Evolutionary conservation across 305 asterid genomes (phyloP), one percentile per base, ranked within the genome.

Genomic region (Plantago lanceolata): DNA sequence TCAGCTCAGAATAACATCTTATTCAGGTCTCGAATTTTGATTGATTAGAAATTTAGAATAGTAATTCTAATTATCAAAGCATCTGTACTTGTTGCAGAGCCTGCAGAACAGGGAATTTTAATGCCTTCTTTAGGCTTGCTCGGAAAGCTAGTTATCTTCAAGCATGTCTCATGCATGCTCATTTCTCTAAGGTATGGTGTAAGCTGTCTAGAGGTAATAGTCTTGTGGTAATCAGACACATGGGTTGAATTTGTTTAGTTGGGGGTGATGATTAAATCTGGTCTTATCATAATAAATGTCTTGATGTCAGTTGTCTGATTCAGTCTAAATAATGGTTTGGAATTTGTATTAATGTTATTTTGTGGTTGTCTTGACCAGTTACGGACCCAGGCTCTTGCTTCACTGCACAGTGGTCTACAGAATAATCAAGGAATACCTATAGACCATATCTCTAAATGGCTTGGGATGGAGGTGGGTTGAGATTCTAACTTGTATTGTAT

Each of bases 161-260:
- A 77, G 95, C 96, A 58, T 94, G 99, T 79, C 76, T 94, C 72
- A 94, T 90, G 95, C 99, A 94, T 76, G 99, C 99, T 67, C 99
- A 94, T 80, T 94, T 94, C 76, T 85, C 96, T 43, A 94, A 94
- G 96, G 99, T 94, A 79, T 65, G 69, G 52, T 8, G 65, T 67
- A 72, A 51, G 57, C 64, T 76, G 21, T 64, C 52, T 26, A 43
- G 64, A 53, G 14, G 45, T 37, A 37, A 37, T 37, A 11, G 13
- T 37, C 13, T 37, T 15, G 3, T 37, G 45, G 45, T 37, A 2
- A 11, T 37, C 45, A 37, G 14, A 11, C 45, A 37, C 45, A 6
- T 35, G 8, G 40, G 20, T 58, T 37, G 55, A 19, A 45, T 40
- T 51, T 33, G 0, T 11, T 58, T 52, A 17, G 52, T 59, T 20